Evolutionary conservation across 2,329 filamentous ascomycete species (phyloP).

Genomic region (Alternaria incomplexa): DNA sequence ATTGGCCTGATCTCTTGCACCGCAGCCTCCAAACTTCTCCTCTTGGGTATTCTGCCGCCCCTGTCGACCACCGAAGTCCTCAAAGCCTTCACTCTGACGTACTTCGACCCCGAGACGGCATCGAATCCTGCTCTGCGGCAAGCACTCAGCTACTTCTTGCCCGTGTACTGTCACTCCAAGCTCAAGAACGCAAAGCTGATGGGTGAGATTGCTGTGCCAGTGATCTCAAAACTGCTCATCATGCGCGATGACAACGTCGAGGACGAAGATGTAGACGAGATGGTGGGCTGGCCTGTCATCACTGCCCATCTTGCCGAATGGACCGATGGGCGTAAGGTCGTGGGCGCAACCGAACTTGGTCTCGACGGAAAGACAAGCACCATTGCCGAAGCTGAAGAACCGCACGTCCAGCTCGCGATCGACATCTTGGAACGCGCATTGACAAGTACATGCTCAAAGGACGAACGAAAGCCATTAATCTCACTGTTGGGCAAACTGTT

Average conservation of each 20-base stretch:
- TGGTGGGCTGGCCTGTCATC: constrained; percentile 79
- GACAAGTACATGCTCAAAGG: constrained; percentile 68
- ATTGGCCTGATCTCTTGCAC: constrained; percentile 83
- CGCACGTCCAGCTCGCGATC: constrained; percentile 79
- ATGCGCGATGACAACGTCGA: constrained; percentile 68
- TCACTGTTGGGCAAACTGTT: constrained; percentile 81
- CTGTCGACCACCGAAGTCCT: constrained; percentile 69
- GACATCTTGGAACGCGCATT: constrained; percentile 78
- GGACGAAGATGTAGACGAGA: constrained; percentile 72
- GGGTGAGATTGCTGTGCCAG: constrained; percentile 73
- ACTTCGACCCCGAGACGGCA: constrained; percentile 85
- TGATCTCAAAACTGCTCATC: constrained; percentile 71
- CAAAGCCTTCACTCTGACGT: constrained; percentile 81
- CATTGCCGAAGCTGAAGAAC: constrained; percentile 69
- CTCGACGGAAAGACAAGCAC: constrained; percentile 61
- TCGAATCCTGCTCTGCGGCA: constrained; percentile 84
- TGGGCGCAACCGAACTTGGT: constrained; percentile 61
- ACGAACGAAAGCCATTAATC: constrained; percentile 75
- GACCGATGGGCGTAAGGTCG: constrained; percentile 86
- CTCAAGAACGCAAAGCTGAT: constrained; percentile 83
- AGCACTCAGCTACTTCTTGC: constrained; percentile 89
- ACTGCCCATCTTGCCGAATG: constrained; percentile 88
- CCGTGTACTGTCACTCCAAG: constrained; percentile 89
- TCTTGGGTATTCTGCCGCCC: constrained; percentile 71
- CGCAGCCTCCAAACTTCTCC: constrained; percentile 83